These are phyloP conservation scores for Pneumocystis canis DNA, from an alignment of 1,139 yeast genomes.

Conservation along the genomic window DNA sequence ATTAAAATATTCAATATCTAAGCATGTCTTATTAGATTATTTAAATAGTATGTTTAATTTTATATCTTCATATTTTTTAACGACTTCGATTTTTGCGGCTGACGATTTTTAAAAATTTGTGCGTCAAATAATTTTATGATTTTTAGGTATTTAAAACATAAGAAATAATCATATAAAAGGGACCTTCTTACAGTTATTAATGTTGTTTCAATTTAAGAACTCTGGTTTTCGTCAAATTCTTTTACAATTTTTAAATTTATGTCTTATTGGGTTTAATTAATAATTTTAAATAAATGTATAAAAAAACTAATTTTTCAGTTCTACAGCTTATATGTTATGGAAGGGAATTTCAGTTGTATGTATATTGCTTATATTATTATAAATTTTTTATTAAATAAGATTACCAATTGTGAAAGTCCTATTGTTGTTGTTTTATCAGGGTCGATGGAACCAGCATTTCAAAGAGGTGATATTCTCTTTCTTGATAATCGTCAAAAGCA, in stretches of 20 bases:
- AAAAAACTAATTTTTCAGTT: slow-evolving; percentile 24
- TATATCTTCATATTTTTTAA: background rate
- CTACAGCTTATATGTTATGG: slow-evolving; percentile 89
- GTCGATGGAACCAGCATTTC: slow-evolving; percentile 99
- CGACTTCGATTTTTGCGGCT: too few species aligned
- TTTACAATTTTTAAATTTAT: slow-evolving; percentile 49
- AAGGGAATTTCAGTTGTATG: slow-evolving; percentile 43
- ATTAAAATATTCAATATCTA: background rate
- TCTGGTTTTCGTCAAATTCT: slow-evolving; percentile 23
- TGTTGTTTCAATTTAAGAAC: slow-evolving; percentile 11
- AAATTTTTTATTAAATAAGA: slow-evolving; percentile 23
- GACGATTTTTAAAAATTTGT: background rate
- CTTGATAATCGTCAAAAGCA: slow-evolving; percentile 68
- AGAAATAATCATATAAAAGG: background rate
- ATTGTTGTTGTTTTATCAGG: slow-evolving; percentile 94
- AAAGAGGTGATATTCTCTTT: slow-evolving; percentile 86
- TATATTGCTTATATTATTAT: background rate
- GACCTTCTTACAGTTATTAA: background rate
- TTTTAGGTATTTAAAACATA: background rate
- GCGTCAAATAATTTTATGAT: background rate
- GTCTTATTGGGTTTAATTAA: slow-evolving; percentile 35
- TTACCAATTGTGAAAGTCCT: slow-evolving; percentile 79
- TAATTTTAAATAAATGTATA: background rate
- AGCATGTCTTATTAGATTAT: too few species aligned
- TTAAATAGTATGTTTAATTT: too few species aligned